Evolutionary conservation across 345 rosid species (phyloP), one percentile per base, ranked within the genome.

Genomic region (Acer campestre): DNA sequence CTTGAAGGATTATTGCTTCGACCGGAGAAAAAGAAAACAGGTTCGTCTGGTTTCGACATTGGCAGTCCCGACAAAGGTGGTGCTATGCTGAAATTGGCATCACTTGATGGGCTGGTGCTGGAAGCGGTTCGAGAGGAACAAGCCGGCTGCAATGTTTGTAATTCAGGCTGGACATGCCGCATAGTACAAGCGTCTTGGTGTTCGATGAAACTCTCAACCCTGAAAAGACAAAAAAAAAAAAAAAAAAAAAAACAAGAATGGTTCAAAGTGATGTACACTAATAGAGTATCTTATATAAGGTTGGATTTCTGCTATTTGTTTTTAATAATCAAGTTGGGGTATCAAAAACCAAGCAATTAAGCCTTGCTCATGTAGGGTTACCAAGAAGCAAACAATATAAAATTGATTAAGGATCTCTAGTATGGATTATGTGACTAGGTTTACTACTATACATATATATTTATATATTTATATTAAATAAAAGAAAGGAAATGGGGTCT

Each of bases 131-230:
- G 82, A 46, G 97, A 91, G 18, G 93, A 90, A 64, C 92, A 89
- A 27, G 91, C 90, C 23, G 87, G 86, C 23, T 82, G 86, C 22
- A 81, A 63, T 1, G 81, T 74, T 64, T 80, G 83, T 31, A 82
- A 76, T 18, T 88, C 94, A 6, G 84, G 84, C 77, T 89, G 92
- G 76, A 76, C 81, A 77, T 82, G 80, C 66, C 90, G 86, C 74
- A 87, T 80, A 13, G 86, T 84, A 56, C 98, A 93, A 48, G 80
- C 87, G 78, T 93, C 98, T 84, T 93, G 98, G 75, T 93, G 98
- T 56, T 93, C 98, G 10, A 93, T 93, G 79, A 91, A 93, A 84
- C 94, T 93, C 87, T 93, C 96, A 46, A 91, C 96, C 86, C 96
- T 93, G 76, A 22, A 61, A 48, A 42, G 38, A 42, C 46, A 0